Evolutionary conservation across 2,329 filamentous ascomycete species (phyloP), one percentile per base, ranked within the genome.

Genomic region (Trichoderma arundinaceum): DNA sequence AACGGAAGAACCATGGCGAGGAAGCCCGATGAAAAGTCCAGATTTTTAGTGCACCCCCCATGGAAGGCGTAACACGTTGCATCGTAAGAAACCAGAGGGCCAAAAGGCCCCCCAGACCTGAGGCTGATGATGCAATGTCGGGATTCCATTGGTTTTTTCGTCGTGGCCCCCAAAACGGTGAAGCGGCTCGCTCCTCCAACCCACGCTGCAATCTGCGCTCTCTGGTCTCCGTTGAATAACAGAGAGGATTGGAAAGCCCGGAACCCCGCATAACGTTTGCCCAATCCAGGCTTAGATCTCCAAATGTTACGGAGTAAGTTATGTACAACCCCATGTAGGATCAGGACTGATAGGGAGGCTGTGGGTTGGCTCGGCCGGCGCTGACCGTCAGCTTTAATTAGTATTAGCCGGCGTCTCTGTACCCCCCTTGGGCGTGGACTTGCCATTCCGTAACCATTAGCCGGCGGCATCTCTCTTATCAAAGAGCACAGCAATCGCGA

Each of bases 61-160:
- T 62, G 48, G 38, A n/a, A 62, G 59, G 49, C 59, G 59, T 62
- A 62, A 54, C 59, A 62, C 59, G 59, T 62, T 62, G 59, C 59
- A 62, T 62, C 59, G 59, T 15, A 33, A 62, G 39, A 53, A 53
- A 44, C 7, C 38, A 53, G 12, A 54, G 17, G 28, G 22, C 7
- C n/a, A 7, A 46, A 22, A 22, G 7, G 41, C 49, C 22, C 7
- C 48, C 22, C 13, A 33, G 39, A 35, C 19, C 17, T 46, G 17
- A 38, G 59, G 39, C 49, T 54, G 59, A 62, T 46, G 59, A 62
- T 62, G 59, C 59, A 52, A 62, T 52, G 39, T 62, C 13, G 13
- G 8, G 17, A 44, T 17, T 17, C 32, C 10, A 54, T 62, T 62
- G 59, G 58, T 17, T 41, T 43, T 33, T 41, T n/a, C 13, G 9